These are phyloP conservation scores for Lichtheimia ramosa DNA, from an alignment of 371 early-diverging fungal species.

Conservation along the genomic window DNA sequence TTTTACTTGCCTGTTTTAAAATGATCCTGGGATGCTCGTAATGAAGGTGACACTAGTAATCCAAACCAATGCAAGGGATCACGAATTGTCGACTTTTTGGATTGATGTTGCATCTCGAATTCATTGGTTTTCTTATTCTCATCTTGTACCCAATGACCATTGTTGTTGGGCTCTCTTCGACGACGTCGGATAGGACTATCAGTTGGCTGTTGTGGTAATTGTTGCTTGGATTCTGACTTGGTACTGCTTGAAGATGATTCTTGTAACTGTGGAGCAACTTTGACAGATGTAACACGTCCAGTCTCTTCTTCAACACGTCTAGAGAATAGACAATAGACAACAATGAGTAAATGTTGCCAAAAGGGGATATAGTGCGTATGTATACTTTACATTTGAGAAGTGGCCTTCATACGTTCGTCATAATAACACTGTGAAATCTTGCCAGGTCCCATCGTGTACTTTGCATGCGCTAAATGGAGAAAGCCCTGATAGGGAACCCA, in stretches of 20 bases:
- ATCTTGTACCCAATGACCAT: constrained; percentile 20
- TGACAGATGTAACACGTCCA: no score
- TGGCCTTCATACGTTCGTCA: constrained; percentile 57
- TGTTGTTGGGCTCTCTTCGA: constrained; percentile 5
- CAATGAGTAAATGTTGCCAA: no score
- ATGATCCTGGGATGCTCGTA: constrained; percentile 52
- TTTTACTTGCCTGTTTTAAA: constrained; percentile 39
- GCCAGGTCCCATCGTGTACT: constrained; percentile 56
- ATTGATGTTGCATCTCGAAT: background rate
- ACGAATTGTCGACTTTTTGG: constrained; percentile 20
- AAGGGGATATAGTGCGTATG: no score
- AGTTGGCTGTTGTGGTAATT: constrained; percentile 10
- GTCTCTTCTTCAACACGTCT: no score
- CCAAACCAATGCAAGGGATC: constrained; percentile 72
- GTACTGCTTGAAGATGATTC: no score
- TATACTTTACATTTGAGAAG: constrained; percentile 32
- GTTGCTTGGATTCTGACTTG: background rate
- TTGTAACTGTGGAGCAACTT: no score
- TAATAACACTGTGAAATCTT: constrained; percentile 46
- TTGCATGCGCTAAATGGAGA: constrained; percentile 52
- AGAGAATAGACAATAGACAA: no score
- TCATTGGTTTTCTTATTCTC: constrained; percentile 7
- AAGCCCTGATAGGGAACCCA: constrained; percentile 34
- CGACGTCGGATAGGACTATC: constrained; percentile 13
- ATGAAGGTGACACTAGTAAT: constrained; percentile 57